A percentile compares a stretch with the other conserved stretches of the same genome.
Evolutionary conservation across 345 rosid genomes (phyloP).

Genomic region (Aquilaria malaccensis): DNA sequence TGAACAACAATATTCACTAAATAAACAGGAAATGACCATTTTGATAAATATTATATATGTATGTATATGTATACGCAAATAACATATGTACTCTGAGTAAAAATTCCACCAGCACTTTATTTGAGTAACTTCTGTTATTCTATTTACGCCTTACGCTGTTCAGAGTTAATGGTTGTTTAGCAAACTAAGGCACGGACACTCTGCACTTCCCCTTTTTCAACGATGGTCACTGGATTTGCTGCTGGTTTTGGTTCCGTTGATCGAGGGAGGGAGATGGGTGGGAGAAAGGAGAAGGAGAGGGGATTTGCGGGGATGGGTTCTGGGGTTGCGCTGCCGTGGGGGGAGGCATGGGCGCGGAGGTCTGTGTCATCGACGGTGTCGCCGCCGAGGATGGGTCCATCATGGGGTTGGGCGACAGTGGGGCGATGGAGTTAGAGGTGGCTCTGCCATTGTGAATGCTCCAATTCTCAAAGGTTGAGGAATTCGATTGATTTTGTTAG

Average conservation of each 20-base stretch:
- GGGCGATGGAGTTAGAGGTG: conserved; percentile 30
- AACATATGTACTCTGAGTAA: no score
- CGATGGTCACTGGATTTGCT: conserved; percentile 47
- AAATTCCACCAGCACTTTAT: no score
- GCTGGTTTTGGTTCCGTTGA: conserved; percentile 30
- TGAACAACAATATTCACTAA: no score
- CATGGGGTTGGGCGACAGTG: conserved; percentile 29
- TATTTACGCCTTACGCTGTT: no score
- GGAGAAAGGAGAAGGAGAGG: conserved; percentile 37
- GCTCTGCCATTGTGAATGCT: conserved; percentile 35
- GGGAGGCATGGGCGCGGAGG: conserved; percentile 15
- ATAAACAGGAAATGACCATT: no score
- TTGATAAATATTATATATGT: no score
- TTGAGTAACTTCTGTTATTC: no score
- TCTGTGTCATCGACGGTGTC: conserved; percentile 11
- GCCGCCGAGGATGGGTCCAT: conserved; percentile 31
- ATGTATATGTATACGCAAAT: no score
- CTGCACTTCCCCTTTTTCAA: conserved; percentile 2
- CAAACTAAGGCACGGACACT: no score
- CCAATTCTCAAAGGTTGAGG: not conserved
- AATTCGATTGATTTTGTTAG: not conserved
- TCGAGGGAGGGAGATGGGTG: conserved; percentile 33
- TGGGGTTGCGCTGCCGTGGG: conserved; percentile 19
- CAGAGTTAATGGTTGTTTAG: no score
- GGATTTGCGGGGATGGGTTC: conserved; percentile 30